Evolutionary conservation across 768 basidiomycete species (phyloP).

Genomic region (Glaciozyma martinii): DNA sequence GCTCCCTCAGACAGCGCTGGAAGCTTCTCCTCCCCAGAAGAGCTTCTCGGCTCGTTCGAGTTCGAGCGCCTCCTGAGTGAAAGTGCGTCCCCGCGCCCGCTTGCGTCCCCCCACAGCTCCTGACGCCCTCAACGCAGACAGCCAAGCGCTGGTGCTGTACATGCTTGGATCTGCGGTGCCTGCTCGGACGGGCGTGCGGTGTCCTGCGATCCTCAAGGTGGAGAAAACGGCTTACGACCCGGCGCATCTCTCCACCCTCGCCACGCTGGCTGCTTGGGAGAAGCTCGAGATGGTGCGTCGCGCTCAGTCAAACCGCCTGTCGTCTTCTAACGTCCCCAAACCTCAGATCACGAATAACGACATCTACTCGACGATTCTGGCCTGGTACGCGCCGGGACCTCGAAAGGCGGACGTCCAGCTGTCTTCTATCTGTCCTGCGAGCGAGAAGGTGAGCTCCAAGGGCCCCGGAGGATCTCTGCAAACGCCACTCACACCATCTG

Average conservation of each 20-base stretch:
- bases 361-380: conserved; percentile 27
- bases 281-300: conserved; percentile 45
- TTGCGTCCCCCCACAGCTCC: no score
- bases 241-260: conserved; percentile 38
- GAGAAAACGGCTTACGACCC: conserved; percentile 61
- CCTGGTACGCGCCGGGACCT: conserved; percentile 62
- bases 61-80: conserved; percentile 44
- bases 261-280: conserved; percentile 37
- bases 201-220: conserved; percentile 60
- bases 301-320: conserved; percentile 50
- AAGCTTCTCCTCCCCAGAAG: conserved; percentile 7
- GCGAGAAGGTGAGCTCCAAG: conserved; percentile 44
- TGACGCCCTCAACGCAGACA: conserved; percentile 40
- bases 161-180: conserved; percentile 57
- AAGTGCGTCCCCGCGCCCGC: conserved; percentile 21
- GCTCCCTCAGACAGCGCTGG: background rate
- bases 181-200: conserved; percentile 32
- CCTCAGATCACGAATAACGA: conserved; percentile 19
- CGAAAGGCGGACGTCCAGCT: conserved; percentile 65
- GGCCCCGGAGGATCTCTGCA: no score
- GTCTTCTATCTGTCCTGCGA: conserved; percentile 77
- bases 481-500: background rate
- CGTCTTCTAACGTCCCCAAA: background rate
- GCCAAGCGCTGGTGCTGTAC: conserved; percentile 53
- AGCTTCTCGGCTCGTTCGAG: conserved; percentile 40